These are phyloP conservation scores for Capronia americana DNA, from an alignment of 2,329 filamentous ascomycete genomes.

Conservation along the genomic window DNA sequence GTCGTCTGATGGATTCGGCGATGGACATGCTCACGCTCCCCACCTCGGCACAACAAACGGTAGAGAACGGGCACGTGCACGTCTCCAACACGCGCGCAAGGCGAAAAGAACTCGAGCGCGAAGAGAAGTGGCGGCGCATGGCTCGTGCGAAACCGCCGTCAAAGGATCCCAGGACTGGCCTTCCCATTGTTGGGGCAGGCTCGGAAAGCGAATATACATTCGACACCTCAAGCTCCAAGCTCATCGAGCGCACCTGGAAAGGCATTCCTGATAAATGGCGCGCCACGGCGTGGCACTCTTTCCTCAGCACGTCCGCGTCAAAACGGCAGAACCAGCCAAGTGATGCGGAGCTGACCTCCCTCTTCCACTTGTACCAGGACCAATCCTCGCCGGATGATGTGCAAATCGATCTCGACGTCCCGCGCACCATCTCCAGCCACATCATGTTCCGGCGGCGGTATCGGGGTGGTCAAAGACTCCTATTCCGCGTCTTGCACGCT, in stretches of 20 bases:
- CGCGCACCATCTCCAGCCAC: slow-evolving; percentile 90
- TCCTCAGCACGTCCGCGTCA: slow-evolving; percentile 78
- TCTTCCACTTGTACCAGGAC: slow-evolving; percentile 75
- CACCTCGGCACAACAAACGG: slow-evolving; percentile 47
- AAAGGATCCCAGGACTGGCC: slow-evolving; percentile 43
- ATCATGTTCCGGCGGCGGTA: slow-evolving; percentile 97
- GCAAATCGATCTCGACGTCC: slow-evolving; percentile 97
- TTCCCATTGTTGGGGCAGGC: slow-evolving; percentile 55
- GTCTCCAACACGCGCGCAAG: slow-evolving; percentile 34
- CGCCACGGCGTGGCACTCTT: slow-evolving; percentile 91
- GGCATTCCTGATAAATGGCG: slow-evolving; percentile 97
- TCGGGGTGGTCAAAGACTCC: slow-evolving; percentile 84
- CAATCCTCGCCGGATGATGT: slow-evolving; percentile 85
- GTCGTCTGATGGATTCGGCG: slow-evolving; percentile 64
- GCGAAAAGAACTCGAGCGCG: slow-evolving; percentile 65
- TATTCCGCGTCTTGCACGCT: slow-evolving; percentile 91
- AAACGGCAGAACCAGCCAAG: slow-evolving; percentile 65
- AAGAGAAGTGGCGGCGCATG: slow-evolving; percentile 74
- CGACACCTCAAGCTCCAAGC: slow-evolving; percentile 78
- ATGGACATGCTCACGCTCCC: slow-evolving; percentile 69
- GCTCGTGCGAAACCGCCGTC: slow-evolving; percentile 56
- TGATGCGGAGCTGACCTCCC: slow-evolving; percentile 73
- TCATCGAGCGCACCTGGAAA: slow-evolving; percentile 94
- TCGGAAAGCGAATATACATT: slow-evolving; percentile 68
- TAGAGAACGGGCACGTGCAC: slow-evolving; percentile 52